phyloP scores from a whole-genome alignment of 2,329 filamentous ascomycete species.

The Phoma sp. region DNA sequence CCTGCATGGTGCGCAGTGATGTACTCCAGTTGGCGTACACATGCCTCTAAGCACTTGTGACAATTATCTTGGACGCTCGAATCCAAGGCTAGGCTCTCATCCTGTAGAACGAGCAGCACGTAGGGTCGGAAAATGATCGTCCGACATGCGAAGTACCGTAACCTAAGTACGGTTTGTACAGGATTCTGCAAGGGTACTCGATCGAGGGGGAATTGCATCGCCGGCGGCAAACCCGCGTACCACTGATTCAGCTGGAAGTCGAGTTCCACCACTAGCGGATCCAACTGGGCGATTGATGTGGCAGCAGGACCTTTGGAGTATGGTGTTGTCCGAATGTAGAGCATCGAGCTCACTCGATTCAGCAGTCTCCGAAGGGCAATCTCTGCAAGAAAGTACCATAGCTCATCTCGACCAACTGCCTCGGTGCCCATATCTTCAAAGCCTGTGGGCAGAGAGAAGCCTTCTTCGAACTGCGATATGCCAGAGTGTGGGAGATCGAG shows the following conservation, averaged over 20 bases:
- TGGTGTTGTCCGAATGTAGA: conserved; percentile 71
- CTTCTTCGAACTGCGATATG: conserved; percentile 82
- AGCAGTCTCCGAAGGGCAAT: conserved; percentile 79
- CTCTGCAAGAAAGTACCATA: conserved; percentile 87
- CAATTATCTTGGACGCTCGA: conserved; percentile 78
- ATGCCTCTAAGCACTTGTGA: conserved; percentile 81
- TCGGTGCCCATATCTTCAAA: conserved; percentile 75
- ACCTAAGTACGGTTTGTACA: conserved; percentile 78
- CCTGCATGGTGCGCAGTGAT: conserved; percentile 81
- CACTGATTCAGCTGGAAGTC: conserved; percentile 85
- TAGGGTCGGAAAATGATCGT: conserved; percentile 89
- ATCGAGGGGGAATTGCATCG: conserved; percentile 79
- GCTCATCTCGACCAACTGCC: conserved; percentile 73
- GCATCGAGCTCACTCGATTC: conserved; percentile 79
- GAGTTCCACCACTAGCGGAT: conserved; percentile 79
- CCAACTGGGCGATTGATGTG: conserved; percentile 74
- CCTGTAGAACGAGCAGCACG: conserved; percentile 79
- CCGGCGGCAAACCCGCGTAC: conserved; percentile 78
- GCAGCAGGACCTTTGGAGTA: conserved; percentile 53
- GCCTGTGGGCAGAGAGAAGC: conserved; percentile 77
- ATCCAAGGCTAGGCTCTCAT: conserved; percentile 75
- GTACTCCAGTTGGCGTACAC: conserved; percentile 79
- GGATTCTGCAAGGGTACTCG: conserved; percentile 72
- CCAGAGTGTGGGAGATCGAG: conserved; percentile 83
- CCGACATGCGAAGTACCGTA: conserved; percentile 84